Base-by-base conservation (phyloP, 2,329 filamentous ascomycete genomes). In the Sarocladiaceae sp. region DNA sequence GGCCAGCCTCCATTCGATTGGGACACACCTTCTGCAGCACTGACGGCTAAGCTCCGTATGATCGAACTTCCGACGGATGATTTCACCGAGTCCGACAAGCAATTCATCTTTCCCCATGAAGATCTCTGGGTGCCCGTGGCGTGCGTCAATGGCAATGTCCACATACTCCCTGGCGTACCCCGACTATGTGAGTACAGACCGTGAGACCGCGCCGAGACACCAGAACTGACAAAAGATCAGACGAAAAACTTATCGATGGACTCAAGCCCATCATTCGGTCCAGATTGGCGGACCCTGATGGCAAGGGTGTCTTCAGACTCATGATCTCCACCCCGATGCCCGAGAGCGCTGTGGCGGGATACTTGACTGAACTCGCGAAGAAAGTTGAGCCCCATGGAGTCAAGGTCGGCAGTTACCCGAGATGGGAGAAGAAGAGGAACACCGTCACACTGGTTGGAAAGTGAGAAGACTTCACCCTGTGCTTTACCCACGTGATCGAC, bases 331-430 rank as follows among this genome's bases (percentile, higher is more conserved):
- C 94, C 25, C 92, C 93, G 25, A 67, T 96, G 69, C 76, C 88
- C 1, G 94, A 99, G 76, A 97, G 91, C 68, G 80, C 80, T 17
- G 84, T 97, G 28, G 93, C 94, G 12, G 81, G 77, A 17, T 97
- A 89, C 65, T 74, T 99, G 62, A 93, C 90, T 1, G 80, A 89
- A 58, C 73, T 97, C 56, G 89, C 92, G 4, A 79, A 74, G 25
- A 82, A 82, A 66, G 87, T 92, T 20, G 86, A 84, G 65, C 73
- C 83, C 1, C 83, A 80, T 62, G 91, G 90, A 3, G 80, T 97
- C 62, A 97, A 97, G 72, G 90, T 97, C 15, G 94, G 94, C 44
- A 96, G 90, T 69, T 97, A 99, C 70, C 94, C 94, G 31, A 78
- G 90, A 52, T 97, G 92, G 91, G 90, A 88, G 4, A 93, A 90